These are phyloP conservation scores for Calonectria montana DNA, from an alignment of 2,329 filamentous ascomycete species.

Conservation along the genomic window DNA sequence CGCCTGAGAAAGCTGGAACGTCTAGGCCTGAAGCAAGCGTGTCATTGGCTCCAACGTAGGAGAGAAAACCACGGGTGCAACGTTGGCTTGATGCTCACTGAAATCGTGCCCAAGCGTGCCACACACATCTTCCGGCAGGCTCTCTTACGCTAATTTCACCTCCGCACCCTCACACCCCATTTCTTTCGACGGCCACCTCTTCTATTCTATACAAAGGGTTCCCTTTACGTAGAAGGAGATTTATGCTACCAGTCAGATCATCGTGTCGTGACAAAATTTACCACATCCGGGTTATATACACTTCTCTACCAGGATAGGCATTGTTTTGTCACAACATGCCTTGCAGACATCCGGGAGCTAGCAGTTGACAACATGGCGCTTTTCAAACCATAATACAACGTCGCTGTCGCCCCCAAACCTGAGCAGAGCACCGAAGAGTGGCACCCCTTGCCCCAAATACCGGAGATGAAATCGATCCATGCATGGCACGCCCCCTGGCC, in stretches of 20 bases:
- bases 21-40: not conserved
- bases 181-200: not conserved
- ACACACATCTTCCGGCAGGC: not conserved
- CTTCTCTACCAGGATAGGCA: no score
- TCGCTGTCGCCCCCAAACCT: not conserved
- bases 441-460: not conserved
- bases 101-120: not conserved
- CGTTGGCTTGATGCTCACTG: not conserved
- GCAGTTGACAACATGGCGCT: not conserved
- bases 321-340: no score
- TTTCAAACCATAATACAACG: not conserved
- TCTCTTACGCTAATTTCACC: not conserved
- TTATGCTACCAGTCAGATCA: no score
- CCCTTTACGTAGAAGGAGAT: not conserved
- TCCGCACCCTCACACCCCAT: not conserved
- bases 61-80: not conserved
- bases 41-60: not conserved
- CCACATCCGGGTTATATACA: no score
- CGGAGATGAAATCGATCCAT: slow-evolving; percentile 11
- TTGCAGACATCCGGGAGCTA: no score
- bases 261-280: no score
- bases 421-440: not conserved
- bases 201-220: not conserved
- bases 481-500: not conserved
- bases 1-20: not conserved